Percentiles rank a stretch among this genome's conserved stretches.
Conservation (phyloP, 192 early-diverging fungal species). For the Coemansia sp. region DNA sequence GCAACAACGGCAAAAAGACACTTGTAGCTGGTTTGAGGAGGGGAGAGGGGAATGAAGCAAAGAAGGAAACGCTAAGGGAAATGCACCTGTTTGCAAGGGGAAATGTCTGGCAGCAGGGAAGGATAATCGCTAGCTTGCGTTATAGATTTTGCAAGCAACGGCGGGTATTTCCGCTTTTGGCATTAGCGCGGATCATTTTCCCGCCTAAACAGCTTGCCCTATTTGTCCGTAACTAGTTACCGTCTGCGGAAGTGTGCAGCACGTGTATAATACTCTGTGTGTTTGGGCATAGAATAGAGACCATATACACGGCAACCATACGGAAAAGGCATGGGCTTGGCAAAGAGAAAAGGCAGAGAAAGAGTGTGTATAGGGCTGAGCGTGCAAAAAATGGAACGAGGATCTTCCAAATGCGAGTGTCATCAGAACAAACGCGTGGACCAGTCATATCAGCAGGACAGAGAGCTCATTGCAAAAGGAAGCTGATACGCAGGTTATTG, state of each 20-base stretch:
- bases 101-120: not conserved
- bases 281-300: not conserved
- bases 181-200: not conserved
- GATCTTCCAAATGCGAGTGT: not conserved
- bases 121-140: not conserved
- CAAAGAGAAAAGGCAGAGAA: not conserved
- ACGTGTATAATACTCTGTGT: not conserved
- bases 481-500: not conserved
- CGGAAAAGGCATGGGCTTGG: not conserved
- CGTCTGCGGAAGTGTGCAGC: not conserved
- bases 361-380: not conserved
- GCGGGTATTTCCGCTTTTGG: conserved; percentile 8
- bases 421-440: conserved; percentile 1
- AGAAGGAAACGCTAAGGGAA: not conserved
- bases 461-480: not conserved
- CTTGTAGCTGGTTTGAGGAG: not conserved
- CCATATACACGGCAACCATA: not conserved
- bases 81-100: not conserved
- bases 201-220: not conserved
- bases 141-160: not conserved
- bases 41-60: not conserved
- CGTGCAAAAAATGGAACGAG: not conserved
- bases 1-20: not conserved
- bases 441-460: not conserved
- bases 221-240: not conserved